Evolutionary conservation across 345 rosid species (phyloP).

Genomic region (Ceriops decandra): DNA sequence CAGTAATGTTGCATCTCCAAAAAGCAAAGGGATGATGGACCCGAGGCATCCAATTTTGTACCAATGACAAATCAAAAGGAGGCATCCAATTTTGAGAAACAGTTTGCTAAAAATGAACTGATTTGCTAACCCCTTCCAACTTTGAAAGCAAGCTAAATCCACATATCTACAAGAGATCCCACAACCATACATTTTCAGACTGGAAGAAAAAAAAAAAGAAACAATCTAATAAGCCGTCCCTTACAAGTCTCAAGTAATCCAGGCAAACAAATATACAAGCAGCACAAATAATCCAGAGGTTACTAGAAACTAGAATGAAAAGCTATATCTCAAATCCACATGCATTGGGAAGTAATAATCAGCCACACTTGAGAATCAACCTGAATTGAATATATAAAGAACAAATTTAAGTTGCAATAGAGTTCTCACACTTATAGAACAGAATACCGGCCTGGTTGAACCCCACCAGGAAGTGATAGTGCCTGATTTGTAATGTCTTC

Average conservation of each 20-base stretch:
- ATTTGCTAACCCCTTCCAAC: conserved; percentile 1
- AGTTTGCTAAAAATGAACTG: neutral
- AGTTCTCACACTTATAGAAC: conserved; percentile 51
- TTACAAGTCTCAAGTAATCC: neutral
- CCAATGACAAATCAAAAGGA: neutral
- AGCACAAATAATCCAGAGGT: neutral
- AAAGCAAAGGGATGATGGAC: neutral
- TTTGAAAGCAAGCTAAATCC: neutral
- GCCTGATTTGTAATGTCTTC: conserved; percentile 87
- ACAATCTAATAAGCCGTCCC: neutral
- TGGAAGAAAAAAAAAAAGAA: neutral
- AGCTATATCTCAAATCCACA: neutral
- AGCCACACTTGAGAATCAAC: neutral
- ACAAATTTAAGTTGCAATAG: neutral
- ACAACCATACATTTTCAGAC: neutral
- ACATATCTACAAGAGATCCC: neutral
- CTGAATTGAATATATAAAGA: neutral
- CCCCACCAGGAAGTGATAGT: conserved; percentile 80
- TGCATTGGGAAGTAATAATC: neutral
- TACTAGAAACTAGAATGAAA: neutral
- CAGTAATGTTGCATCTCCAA: neutral
- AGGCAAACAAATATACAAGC: neutral
- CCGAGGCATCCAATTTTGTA: neutral
- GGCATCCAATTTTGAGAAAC: neutral
- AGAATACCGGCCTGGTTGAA: conserved; percentile 88